Percentiles rank a stretch among this genome's conserved stretches.
Evolutionary conservation across 352 stramenopile genomes (phyloP).

Genomic region (Thalassiosira sp.): DNA sequence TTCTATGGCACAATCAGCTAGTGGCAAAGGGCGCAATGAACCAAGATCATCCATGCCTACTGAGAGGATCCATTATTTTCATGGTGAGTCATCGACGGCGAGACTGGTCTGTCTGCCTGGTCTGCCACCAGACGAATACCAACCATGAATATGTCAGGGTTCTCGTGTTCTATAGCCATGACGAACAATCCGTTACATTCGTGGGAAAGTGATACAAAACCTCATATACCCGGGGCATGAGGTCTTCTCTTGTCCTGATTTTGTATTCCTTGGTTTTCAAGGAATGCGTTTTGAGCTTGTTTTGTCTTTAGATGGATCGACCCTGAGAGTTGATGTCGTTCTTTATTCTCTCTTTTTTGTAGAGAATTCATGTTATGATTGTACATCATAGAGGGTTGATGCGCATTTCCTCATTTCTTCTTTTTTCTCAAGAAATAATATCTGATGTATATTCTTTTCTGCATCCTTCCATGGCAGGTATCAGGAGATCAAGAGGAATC

Average conservation of each 20-base stretch:
- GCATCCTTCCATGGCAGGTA: not conserved
- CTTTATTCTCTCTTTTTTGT: slow-evolving; percentile 10
- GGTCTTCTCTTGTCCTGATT: slow-evolving; percentile 8
- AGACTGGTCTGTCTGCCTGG: no score
- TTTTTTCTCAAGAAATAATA: not conserved
- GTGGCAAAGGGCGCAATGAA: no score
- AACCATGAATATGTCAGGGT: slow-evolving; percentile 54
- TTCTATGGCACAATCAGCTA: not conserved
- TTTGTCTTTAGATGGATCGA: slow-evolving; percentile 42
- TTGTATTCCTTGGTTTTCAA: slow-evolving; percentile 26
- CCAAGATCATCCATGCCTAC: not conserved
- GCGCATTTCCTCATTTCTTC: slow-evolving; percentile 11
- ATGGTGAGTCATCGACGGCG: not conserved
- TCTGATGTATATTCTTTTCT: no score
- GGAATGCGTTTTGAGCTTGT: slow-evolving; percentile 21
- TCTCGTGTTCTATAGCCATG: slow-evolving; percentile 26
- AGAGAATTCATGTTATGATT: slow-evolving; percentile 11
- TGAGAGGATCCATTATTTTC: not conserved
- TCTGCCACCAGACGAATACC: slow-evolving; percentile 7
- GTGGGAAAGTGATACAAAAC: slow-evolving; percentile 43
- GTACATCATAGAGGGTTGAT: slow-evolving; percentile 49
- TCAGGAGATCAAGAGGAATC: not conserved
- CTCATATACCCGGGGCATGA: not conserved
- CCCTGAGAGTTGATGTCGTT: slow-evolving; percentile 55
- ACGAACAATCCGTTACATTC: slow-evolving; percentile 52